Evolutionary conservation across 345 rosid species (phyloP), one percentile per base, ranked within the genome.

Genomic region (Gossypium rotundifolium): DNA sequence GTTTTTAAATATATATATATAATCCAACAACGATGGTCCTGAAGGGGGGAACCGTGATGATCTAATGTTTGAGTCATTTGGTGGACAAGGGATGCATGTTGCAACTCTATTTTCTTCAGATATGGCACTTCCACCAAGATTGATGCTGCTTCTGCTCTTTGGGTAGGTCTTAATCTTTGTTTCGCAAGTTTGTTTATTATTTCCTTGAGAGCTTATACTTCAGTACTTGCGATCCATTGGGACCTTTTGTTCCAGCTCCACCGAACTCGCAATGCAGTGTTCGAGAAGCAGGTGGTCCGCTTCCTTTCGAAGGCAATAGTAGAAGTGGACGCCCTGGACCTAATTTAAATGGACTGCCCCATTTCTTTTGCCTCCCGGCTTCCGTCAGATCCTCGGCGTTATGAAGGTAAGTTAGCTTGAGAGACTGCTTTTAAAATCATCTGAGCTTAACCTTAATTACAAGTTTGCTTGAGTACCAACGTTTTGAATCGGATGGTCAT

Each of bases 61-160:
- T 63, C 71, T 78, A n/a, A 87, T 87, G 84, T 90, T 77, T 70
- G 95, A 93, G 79, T 61, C 84, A 72, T 91, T 85, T 74, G 86
- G 96, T 33, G 96, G 88, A 60, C 98, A 88, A 85, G 93, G 95
- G 60, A 75, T 91, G 66, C 93, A 51, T 80, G 96, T 86, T 25
- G 84, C 87, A 67, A 80, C 87, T 66, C 79, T 96, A 77, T 95
- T 87, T 69, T 82, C 91, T 3, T 88, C 99, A 0, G 98, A 96
- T 66, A 78, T 91, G n/a, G 84, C 94, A 71, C 93, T 98, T 76
- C 97, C 99, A 10, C 98, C 99, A 65, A 89, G 93, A 10, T 80
- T 96, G 81, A 96, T 96, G 99, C 98, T 78, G 98, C 93, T 79
- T 98, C 99, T 81, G 99, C 99, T n/a, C n/a, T n/a, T n/a, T 59